A percentile compares a stretch with the other conserved stretches of the same genome.
These are phyloP conservation scores for Arachis monticola DNA, from an alignment of 331 rosid genomes.

Conservation along the genomic window DNA sequence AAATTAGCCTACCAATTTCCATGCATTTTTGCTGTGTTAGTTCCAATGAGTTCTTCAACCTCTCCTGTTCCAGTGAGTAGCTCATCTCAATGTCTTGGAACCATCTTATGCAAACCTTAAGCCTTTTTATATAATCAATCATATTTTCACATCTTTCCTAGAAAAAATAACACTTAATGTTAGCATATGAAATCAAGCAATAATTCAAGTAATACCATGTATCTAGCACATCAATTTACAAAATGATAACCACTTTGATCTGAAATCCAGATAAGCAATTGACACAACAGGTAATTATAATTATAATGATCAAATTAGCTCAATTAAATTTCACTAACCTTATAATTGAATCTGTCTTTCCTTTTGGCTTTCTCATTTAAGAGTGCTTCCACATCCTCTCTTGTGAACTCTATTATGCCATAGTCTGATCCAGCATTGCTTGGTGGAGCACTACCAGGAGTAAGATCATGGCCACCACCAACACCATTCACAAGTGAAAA, in stretches of 20 bases:
- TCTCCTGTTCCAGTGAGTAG: slow-evolving; percentile 83
- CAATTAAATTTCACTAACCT: slow-evolving; percentile 57
- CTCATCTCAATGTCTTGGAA: slow-evolving; percentile 91
- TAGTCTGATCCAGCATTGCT: slow-evolving; percentile 93
- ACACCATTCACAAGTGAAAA: slow-evolving; percentile 72
- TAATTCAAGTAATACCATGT: slow-evolving; percentile 13
- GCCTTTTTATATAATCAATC: slow-evolving; percentile 88
- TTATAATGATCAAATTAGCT: not conserved
- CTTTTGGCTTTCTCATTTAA: slow-evolving; percentile 79
- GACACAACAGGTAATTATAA: not conserved
- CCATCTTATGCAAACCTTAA: slow-evolving; percentile 89
- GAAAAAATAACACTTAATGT: slow-evolving; percentile 17
- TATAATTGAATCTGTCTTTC: slow-evolving; percentile 90
- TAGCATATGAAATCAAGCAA: slow-evolving; percentile 9
- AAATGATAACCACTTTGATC: slow-evolving; percentile 12
- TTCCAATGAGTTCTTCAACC: slow-evolving; percentile 68
- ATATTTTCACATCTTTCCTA: slow-evolving; percentile 95
- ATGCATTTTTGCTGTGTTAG: slow-evolving; percentile 65
- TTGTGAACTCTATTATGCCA: slow-evolving; percentile 81
- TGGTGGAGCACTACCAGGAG: slow-evolving; percentile 74
- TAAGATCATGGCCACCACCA: slow-evolving; percentile 70
- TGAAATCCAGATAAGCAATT: slow-evolving; percentile 26
- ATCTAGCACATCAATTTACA: not conserved
- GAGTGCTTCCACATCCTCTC: slow-evolving; percentile 92
- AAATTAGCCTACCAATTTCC: slow-evolving; percentile 67